Evolutionary conservation across 345 rosid species (phyloP), one percentile per base, ranked within the genome.

Genomic region (Draba incana): DNA sequence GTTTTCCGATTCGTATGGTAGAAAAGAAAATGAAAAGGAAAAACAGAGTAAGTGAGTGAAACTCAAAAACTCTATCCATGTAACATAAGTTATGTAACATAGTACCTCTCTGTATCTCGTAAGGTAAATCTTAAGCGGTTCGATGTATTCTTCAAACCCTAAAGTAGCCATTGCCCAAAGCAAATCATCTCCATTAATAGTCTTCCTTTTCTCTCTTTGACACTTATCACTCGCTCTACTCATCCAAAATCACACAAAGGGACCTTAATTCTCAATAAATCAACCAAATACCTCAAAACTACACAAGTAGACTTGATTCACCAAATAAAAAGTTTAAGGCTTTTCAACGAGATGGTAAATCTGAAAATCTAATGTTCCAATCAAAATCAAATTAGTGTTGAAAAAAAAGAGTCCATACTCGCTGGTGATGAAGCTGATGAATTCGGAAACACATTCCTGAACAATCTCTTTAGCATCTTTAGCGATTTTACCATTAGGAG

Each of bases 401-500:
- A 20, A 20, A 20, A 20, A 20, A 20, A 20, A 20, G 20, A 20
- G 20, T 20, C 20, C 20, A 1, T 20, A 20, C 98, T 93, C 98
- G 98, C 96, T 90, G 64, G 98, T 93, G 80, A 93, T 62, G 83
- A 93, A 93, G 82, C 97, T 87, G 77, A 93, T 93, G 77, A 93
- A 93, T 79, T 93, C 96, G 14, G 97, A 90, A 44, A 93, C 96
- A 71, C 98, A 93, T 57, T 93, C 98, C 82, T 93, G 97, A 11
- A 93, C 86, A 72, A 86, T 90, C 81, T 93, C 98, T 71, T 93
- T 93, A n/a, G 96, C 94, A 33, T 90, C 98, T 82, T 93, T 93
- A 37, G 98, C 96, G 33, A 90, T 87, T 81, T 93, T 93, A 5
- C 95, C 98, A 72, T 93, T 90, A 35, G 96, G 79, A 50, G 97